Percentiles rank a stretch among this genome's conserved stretches.
phyloP scores from a whole-genome alignment of 768 basidiomycete genomes.

The Lyophyllum semitale region DNA sequence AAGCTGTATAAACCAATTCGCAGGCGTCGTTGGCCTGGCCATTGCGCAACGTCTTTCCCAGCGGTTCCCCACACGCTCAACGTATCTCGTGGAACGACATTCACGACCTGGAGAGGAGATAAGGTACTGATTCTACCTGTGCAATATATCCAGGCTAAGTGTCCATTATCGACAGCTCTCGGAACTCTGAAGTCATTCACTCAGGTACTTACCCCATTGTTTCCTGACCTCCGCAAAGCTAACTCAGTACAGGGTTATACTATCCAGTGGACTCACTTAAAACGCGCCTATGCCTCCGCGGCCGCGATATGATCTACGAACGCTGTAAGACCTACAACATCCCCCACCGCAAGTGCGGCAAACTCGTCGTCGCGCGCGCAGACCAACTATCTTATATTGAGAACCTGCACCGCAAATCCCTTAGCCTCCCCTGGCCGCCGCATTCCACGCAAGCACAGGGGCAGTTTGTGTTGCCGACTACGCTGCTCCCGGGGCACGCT shows the following conservation, averaged over 20 bases:
- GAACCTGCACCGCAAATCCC: constrained; percentile 63
- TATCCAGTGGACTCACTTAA: constrained; percentile 86
- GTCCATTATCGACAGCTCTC: constrained; percentile 53
- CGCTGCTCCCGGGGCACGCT: constrained; percentile 66
- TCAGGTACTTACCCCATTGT: constrained; percentile 51
- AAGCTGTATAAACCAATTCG: not conserved
- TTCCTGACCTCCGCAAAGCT: not conserved
- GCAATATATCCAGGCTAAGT: not conserved
- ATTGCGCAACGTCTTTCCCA: constrained; percentile 75
- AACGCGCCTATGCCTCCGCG: constrained; percentile 82
- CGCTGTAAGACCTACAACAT: constrained; percentile 66
- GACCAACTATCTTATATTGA: constrained; percentile 74
- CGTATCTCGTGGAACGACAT: constrained; percentile 82
- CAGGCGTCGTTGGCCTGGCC: constrained; percentile 85
- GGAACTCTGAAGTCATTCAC: constrained; percentile 96
- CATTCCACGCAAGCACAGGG: constrained; percentile 30
- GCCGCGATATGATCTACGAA: constrained; percentile 81
- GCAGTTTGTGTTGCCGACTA: constrained; percentile 54
- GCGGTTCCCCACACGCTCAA: constrained; percentile 66
- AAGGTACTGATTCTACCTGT: constrained; percentile 47
- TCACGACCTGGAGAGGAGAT: constrained; percentile 79
- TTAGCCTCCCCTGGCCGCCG: constrained; percentile 51
- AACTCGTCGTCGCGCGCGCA: constrained; percentile 82
- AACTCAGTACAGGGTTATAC: constrained; percentile 62
- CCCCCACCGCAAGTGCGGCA: constrained; percentile 75